Percentiles rank a stretch among this genome's conserved stretches.
Conservation (phyloP, 176 grass and related monocot species). For the Oryza nivara region DNA sequence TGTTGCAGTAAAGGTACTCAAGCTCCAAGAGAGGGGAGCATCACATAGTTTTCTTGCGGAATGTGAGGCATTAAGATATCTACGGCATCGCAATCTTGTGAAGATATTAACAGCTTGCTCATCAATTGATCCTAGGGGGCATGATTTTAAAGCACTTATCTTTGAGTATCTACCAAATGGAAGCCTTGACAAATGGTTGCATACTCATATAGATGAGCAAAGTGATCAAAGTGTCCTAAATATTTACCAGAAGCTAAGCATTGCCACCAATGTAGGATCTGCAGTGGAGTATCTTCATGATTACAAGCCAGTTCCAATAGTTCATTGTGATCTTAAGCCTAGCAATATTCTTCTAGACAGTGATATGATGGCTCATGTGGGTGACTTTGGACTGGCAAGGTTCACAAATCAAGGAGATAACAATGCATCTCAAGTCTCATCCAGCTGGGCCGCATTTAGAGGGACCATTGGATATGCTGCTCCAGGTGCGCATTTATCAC, state of each 20-base stretch:
- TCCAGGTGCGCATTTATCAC: constrained; percentile 15
- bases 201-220: constrained; percentile 11
- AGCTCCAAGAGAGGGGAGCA: constrained; percentile 34
- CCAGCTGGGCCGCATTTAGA: neutral
- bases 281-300: constrained; percentile 21
- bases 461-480: constrained; percentile 17
- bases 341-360: constrained; percentile 29
- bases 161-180: constrained; percentile 34
- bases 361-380: constrained; percentile 21
- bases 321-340: constrained; percentile 29
- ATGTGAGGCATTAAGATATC: constrained; percentile 26
- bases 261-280: constrained; percentile 25
- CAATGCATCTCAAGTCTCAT: neutral
- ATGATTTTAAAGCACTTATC: constrained; percentile 41
- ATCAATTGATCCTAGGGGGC: constrained; percentile 25
- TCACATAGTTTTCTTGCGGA: constrained; percentile 46
- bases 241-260: constrained; percentile 1
- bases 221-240: neutral
- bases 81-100: constrained; percentile 46
- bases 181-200: constrained; percentile 41
- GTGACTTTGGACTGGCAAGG: constrained; percentile 26
- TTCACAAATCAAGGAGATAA: constrained; percentile 2
- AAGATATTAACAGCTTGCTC: constrained; percentile 40
- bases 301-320: neutral
- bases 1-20: constrained; percentile 44